Conservation (phyloP, 106 monocot genomes). For the Dendrobium catenatum region DNA sequence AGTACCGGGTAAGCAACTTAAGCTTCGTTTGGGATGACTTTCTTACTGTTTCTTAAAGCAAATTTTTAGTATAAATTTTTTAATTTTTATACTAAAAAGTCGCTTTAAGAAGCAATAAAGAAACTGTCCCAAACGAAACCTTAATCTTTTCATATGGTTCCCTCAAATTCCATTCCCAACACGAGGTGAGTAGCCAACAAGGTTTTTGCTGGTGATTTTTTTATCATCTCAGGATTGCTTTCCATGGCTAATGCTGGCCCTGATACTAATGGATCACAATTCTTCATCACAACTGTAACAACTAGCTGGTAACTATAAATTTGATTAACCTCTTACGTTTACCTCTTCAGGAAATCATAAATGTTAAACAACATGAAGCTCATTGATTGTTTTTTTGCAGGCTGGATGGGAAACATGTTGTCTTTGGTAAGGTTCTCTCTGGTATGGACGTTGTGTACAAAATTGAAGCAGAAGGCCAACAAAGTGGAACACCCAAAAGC, state of each 20-base stretch:
- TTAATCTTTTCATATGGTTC: background rate
- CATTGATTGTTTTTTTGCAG: constrained; percentile 15
- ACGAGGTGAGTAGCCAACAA: background rate
- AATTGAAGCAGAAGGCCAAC: constrained; percentile 85
- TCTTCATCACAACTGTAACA: constrained; percentile 92
- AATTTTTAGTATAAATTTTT: no score
- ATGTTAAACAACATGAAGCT: background rate
- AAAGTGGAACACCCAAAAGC: constrained; percentile 75
- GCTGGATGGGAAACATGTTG: constrained; percentile 95
- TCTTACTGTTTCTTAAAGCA: no score
- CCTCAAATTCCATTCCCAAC: background rate
- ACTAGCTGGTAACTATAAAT: constrained; percentile 61
- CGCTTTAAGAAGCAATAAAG: no score
- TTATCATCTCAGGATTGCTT: constrained; percentile 34
- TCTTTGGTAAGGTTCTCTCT: constrained; percentile 86
- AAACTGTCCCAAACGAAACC: no score
- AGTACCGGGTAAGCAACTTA: constrained; percentile 40
- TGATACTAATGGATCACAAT: constrained; percentile 88
- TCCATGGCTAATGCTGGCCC: constrained; percentile 93
- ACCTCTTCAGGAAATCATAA: no score
- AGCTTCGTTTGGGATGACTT: no score
- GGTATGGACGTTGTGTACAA: constrained; percentile 98
- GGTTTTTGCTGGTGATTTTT: background rate
- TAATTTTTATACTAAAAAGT: no score
- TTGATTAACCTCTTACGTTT: no score